Base-by-base conservation (phyloP, 2,329 filamentous ascomycete species). In the Cadophora sp. region DNA sequence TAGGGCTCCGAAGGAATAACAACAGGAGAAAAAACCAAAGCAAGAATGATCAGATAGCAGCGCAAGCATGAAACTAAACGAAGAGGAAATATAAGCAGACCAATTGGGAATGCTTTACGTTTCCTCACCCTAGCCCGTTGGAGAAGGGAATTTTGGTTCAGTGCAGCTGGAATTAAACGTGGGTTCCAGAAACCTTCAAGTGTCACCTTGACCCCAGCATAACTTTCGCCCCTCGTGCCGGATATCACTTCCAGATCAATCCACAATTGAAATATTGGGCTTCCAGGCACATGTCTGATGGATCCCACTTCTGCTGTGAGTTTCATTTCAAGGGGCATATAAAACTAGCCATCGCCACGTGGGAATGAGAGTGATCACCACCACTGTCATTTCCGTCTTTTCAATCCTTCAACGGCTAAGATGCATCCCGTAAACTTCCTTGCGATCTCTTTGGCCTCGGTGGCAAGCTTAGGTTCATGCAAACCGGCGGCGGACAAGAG, bases 391-490 rank as follows among this genome's bases (percentile, higher is more conserved):
- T 61, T 43, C 58, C 24, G 50, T 43, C 19, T 48, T 24, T 4
- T 48, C 48, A 19, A 55, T 29, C 50, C 50, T 43, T 37, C 58
- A 61, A 22, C 58, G 19, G 58, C 58, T 37, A 61, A 61, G 58
- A 62, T 62, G 60, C 43, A 62, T 43, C 29, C 34, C 43, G n/a
- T 62, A n/a, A 27, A 34, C 40, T n/a, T 50, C 60, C 12, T 51
- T 62, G 60, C 19, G n/a, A n/a, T 62, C n/a, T n/a, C 26, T 19
- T 26, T 62, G 24, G 37, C 26, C 22, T n/a, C 43, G n/a, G 16
- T 62, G n/a, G 43, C 43, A 29, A 34, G 43, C 26, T 27, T 62
- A n/a, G 60, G 60, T 16, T 27, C 50, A 14, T 55, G 50, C 19
- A 16, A 7, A 50, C 59, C 24, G 24, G 60, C 43, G 12, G 24